Percentiles rank a stretch among this genome's conserved stretches.
These are phyloP conservation scores for Colletotrichum melonis DNA, from an alignment of 2,329 filamentous ascomycete species.

Conservation along the genomic window DNA sequence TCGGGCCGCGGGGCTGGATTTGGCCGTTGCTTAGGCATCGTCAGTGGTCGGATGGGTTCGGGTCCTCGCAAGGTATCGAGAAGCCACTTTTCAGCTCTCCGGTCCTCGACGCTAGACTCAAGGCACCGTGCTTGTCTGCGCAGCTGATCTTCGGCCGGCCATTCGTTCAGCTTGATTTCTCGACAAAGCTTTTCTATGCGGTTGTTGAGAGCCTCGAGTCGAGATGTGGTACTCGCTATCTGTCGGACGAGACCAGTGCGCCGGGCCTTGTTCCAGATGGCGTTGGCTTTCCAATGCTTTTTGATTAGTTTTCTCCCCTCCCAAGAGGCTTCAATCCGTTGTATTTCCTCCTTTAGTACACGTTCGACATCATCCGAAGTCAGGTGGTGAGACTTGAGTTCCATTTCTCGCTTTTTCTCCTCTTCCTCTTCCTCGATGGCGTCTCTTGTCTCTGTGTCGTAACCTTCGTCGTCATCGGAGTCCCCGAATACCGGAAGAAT, in stretches of 20 bases:
- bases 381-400: slow-evolving; percentile 45
- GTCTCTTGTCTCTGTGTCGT: slow-evolving; percentile 68
- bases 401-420: slow-evolving; percentile 40
- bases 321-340: slow-evolving; percentile 66
- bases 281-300: slow-evolving; percentile 66
- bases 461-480: slow-evolving; percentile 55
- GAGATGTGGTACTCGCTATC: slow-evolving; percentile 55
- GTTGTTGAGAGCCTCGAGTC: slow-evolving; percentile 54
- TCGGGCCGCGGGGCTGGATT: slow-evolving; percentile 35
- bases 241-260: slow-evolving; percentile 50
- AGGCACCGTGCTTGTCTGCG: slow-evolving; percentile 67
- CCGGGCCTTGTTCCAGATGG: slow-evolving; percentile 70
- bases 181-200: slow-evolving; percentile 67
- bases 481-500: slow-evolving; percentile 42
- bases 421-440: slow-evolving; percentile 71
- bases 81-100: slow-evolving; percentile 64
- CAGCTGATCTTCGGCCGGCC: slow-evolving; percentile 64
- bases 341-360: slow-evolving; percentile 66
- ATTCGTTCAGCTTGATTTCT: slow-evolving; percentile 64
- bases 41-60: slow-evolving; percentile 51
- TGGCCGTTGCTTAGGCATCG: slow-evolving; percentile 42
- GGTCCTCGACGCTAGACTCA: slow-evolving; percentile 73
- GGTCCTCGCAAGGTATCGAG: slow-evolving; percentile 58
- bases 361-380: slow-evolving; percentile 58
- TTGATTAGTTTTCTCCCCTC: slow-evolving; percentile 65